A percentile compares a stretch with the other conserved stretches of the same genome.
Conservation (phyloP, 2,329 filamentous ascomycete genomes). For the Talaromyces sp. region DNA sequence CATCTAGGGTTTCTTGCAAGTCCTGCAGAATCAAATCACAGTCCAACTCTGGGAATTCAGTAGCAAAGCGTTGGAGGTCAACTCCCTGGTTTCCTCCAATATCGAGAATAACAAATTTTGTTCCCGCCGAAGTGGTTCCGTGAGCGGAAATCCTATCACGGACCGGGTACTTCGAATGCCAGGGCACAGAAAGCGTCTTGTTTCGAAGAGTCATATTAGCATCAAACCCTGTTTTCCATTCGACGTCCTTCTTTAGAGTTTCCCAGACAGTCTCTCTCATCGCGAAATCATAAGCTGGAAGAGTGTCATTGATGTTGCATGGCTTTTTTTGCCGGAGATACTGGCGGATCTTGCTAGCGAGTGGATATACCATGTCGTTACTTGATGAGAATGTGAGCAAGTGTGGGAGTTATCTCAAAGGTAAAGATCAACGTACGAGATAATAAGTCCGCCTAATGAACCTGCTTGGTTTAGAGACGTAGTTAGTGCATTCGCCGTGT, state of each 20-base stretch:
- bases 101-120: not conserved
- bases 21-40: conserved; percentile 2
- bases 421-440: conserved; percentile 14
- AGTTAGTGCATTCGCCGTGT: conserved; percentile 15
- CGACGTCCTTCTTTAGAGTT: conserved; percentile 13
- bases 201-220: conserved; percentile 14
- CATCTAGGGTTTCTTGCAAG: conserved; percentile 3
- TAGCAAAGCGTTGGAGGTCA: not conserved
- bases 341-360: conserved; percentile 12
- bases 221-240: conserved; percentile 16
- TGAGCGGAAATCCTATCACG: not conserved
- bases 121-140: not conserved
- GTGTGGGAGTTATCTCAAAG: conserved; percentile 10
- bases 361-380: conserved; percentile 12
- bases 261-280: conserved; percentile 13
- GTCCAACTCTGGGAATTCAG: not conserved
- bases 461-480: conserved; percentile 14
- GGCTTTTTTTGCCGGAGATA: conserved; percentile 11
- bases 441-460: conserved; percentile 13
- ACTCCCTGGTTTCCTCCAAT: conserved; percentile 1
- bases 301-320: not conserved
- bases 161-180: not conserved
- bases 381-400: conserved; percentile 9
- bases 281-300: not conserved
- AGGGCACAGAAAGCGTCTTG: not conserved